Conservation (phyloP, 257 asterid species). For the Solanum sejunctum region DNA sequence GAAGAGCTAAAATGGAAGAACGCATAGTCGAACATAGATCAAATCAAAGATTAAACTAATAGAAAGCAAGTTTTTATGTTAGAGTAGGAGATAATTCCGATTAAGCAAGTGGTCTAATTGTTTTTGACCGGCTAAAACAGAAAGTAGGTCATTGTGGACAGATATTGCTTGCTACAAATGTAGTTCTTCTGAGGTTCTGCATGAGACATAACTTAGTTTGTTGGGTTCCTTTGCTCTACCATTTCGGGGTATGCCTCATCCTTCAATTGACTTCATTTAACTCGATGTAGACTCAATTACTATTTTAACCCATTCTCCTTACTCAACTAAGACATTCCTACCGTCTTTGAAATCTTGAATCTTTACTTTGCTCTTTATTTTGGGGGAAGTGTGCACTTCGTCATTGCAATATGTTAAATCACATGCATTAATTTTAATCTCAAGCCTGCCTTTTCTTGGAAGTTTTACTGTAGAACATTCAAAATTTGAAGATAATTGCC, state of each 20-base stretch:
- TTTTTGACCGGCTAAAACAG: not conserved
- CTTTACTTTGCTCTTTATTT: not conserved
- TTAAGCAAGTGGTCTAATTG: not conserved
- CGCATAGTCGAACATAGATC: not conserved
- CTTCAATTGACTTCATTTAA: not conserved
- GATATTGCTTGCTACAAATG: not conserved
- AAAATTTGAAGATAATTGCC: not conserved
- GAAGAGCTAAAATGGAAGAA: not conserved
- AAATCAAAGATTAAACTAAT: not conserved
- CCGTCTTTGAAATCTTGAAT: not conserved
- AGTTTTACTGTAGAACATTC: not conserved
- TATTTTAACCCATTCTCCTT: not conserved
- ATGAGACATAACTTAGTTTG: not conserved
- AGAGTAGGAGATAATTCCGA: not conserved
- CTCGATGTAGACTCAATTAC: not conserved
- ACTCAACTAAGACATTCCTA: not conserved
- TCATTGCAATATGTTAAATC: no score
- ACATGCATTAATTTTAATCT: not conserved
- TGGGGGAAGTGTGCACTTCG: not conserved
- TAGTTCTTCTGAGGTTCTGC: not conserved
- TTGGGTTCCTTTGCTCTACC: not conserved
- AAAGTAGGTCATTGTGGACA: not conserved
- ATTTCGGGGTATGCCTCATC: not conserved
- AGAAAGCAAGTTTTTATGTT: not conserved
- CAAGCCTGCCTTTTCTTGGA: not conserved